phyloP scores from a whole-genome alignment of 441 rosid species.

The Erodium moschatum region DNA sequence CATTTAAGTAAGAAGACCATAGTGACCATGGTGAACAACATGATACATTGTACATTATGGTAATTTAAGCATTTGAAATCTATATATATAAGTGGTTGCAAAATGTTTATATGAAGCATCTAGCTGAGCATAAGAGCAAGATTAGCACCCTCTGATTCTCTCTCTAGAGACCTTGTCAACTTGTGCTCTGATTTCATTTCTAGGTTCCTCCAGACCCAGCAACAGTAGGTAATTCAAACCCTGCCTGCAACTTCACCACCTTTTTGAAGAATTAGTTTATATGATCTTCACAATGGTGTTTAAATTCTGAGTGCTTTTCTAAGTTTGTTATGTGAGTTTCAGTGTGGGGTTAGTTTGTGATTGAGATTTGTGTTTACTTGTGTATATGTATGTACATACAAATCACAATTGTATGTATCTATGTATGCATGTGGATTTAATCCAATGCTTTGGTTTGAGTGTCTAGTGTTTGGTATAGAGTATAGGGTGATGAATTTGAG shows the following conservation, averaged over 20 bases:
- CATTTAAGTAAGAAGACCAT: background rate
- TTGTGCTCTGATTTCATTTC: background rate
- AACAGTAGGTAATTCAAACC: background rate
- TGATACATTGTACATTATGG: background rate
- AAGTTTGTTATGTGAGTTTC: too few species aligned
- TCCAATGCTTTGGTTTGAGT: background rate
- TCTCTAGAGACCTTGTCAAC: background rate
- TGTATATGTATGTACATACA: background rate
- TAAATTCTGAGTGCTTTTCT: background rate
- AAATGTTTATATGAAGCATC: background rate
- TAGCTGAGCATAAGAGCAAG: too few species aligned
- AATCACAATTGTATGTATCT: background rate
- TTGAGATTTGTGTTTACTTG: background rate
- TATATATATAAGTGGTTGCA: background rate
- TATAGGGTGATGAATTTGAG: too few species aligned
- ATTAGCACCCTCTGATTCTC: too few species aligned
- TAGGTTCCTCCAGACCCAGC: background rate
- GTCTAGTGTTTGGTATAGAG: background rate
- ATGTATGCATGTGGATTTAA: slow-evolving; percentile 1
- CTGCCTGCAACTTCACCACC: background rate
- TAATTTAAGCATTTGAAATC: background rate
- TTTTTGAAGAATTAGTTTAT: background rate
- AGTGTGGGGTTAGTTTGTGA: background rate
- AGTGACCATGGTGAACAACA: background rate
- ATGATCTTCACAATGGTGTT: background rate